Conservation (phyloP, 1,284 basidiomycete species). For the Sporisorium graminicola region DNA sequence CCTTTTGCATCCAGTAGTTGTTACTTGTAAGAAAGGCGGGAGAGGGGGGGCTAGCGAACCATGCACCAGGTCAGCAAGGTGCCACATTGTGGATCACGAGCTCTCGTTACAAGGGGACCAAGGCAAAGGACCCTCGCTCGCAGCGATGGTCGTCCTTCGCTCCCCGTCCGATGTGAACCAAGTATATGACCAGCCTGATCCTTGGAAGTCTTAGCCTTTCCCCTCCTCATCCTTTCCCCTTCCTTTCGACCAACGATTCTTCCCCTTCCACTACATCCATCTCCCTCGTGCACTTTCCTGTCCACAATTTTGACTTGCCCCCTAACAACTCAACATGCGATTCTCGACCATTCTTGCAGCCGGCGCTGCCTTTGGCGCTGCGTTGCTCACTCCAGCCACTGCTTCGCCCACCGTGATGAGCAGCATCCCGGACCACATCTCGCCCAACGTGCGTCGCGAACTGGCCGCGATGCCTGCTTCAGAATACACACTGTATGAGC, state of each 20-base stretch:
- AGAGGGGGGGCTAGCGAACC: not conserved
- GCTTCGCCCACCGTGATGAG: conserved; percentile 38
- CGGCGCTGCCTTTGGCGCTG: conserved; percentile 20
- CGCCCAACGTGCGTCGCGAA: conserved; percentile 36
- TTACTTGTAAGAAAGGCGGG: not conserved
- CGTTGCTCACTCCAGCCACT: conserved; percentile 14
- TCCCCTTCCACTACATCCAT: not conserved
- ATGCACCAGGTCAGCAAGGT: not conserved
- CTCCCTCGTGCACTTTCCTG: not conserved
- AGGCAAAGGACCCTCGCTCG: not conserved
- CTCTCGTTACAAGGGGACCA: not conserved
- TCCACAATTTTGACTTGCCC: not conserved
- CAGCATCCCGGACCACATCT: conserved; percentile 39
- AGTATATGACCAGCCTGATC: not conserved
- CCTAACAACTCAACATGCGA: conserved; percentile 21
- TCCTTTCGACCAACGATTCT: not conserved
- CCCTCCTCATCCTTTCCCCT: conserved; percentile 3
- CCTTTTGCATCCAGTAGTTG: not conserved
- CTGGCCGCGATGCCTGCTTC: conserved; percentile 6
- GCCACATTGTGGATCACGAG: not conserved
- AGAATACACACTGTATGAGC: conserved; percentile 30
- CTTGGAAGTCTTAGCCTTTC: not conserved
- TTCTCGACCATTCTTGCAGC: conserved; percentile 35
- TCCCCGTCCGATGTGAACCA: not conserved
- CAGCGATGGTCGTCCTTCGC: not conserved